Evolutionary conservation across 2,329 filamentous ascomycete genomes (phyloP), one percentile per base, ranked within the genome.

Genomic region (Xylariomycetidae sp.): DNA sequence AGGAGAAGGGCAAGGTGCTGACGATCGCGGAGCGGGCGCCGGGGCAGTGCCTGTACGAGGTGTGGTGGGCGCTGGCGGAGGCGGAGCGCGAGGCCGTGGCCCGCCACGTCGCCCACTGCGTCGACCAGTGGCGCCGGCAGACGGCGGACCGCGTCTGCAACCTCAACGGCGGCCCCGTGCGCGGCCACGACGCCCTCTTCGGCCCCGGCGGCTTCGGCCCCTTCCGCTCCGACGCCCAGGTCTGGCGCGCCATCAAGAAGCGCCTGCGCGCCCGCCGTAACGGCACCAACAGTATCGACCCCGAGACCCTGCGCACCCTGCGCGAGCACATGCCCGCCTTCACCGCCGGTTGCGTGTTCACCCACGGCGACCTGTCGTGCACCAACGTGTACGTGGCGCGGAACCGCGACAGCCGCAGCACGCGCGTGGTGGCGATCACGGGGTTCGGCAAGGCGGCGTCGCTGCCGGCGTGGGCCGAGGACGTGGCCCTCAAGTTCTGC

Each of bases 361-460:
- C 52, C 13, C 52, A 55, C 24, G 52, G 52, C 19, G 47, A 55
- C 29, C 28, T 55, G 25, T 53, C 50, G 8, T 38, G 34, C 16
- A 19, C 31, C 10, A 53, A 53, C 30, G 44, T 54, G 13, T 29
- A 29, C 7, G 18, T 47, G 13, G 34, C 52, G 3, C 33, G 32
- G 9, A 19, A 42, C 4, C 42, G 41, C 4, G 30, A 13, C 10
- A n/a, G n/a, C n/a, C n/a, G n/a, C n/a, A n/a, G n/a, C n/a, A n/a
- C n/a, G n/a, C n/a, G n/a, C n/a, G 48, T 53, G 0, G 30, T 39
- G 6, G 41, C 40, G 4, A 48, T 52, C 13, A 31, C 41, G n/a
- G 49, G 49, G 13, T 42, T 50, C 30, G 48, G 48, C 8, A 39
- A 43, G 14, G 44, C 46, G n/a, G 47, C 47, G 5, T 43, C 37